Conservation (phyloP, 2,329 filamentous ascomycete species). For the Chrysosporium queenslandicum region DNA sequence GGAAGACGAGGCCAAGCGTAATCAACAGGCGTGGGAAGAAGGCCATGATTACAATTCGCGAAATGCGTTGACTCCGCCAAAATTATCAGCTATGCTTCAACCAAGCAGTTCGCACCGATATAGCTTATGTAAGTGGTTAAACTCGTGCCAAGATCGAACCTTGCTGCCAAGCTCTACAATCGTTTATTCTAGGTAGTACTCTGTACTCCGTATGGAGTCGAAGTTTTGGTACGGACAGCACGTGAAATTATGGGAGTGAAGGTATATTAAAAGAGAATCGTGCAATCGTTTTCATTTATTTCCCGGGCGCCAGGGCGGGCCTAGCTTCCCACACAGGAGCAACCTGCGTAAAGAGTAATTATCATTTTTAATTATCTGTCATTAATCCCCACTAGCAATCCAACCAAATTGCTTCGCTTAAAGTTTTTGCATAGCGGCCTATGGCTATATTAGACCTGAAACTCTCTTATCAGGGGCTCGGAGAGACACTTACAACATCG, state of each 20-base stretch:
- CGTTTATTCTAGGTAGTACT: too few relatives aligned
- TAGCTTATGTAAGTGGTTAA: too few relatives aligned
- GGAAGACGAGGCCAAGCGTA: constrained; percentile 62
- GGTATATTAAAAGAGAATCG: neutral
- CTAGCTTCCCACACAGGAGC: neutral
- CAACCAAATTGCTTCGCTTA: constrained; percentile 41
- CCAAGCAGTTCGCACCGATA: too few relatives aligned
- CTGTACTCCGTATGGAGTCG: neutral
- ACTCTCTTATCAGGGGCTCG: neutral
- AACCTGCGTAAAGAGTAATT: neutral
- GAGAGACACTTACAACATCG: constrained; percentile 54
- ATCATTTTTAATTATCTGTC: constrained; percentile 8
- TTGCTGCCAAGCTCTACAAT: too few relatives aligned
- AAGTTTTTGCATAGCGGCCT: constrained; percentile 80
- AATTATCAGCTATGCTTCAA: too few relatives aligned
- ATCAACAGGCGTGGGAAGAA: constrained; percentile 63
- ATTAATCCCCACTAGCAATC: neutral
- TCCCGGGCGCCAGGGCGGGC: neutral
- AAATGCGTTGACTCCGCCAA: too few relatives aligned
- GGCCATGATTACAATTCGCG: constrained; percentile 53
- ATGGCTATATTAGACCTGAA: constrained; percentile 4
- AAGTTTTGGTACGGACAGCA: neutral
- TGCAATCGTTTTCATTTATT: constrained; percentile 10
- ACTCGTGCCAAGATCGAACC: too few relatives aligned
- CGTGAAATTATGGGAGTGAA: neutral